These are phyloP conservation scores for Ceriops tagal DNA, from an alignment of 345 rosid species.

Conservation along the genomic window DNA sequence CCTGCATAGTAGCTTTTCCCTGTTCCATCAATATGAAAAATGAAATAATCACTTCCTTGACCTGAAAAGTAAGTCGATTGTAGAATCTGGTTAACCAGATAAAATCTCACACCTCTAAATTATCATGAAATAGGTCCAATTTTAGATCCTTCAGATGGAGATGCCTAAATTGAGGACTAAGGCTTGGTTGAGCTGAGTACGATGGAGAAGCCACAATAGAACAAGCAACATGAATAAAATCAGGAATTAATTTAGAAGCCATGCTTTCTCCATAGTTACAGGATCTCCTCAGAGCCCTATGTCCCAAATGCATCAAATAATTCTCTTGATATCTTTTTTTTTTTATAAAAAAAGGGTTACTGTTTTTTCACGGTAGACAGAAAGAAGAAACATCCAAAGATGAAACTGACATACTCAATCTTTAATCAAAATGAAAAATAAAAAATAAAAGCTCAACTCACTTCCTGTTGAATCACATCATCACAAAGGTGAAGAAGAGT, in stretches of 20 bases:
- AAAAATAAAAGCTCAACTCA: conserved; percentile 23
- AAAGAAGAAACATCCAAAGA: conserved; percentile 6
- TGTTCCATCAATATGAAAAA: conserved; percentile 95
- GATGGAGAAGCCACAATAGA: no score
- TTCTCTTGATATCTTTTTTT: neutral
- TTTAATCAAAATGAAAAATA: neutral
- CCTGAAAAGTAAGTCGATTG: conserved; percentile 39
- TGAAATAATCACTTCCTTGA: conserved; percentile 84
- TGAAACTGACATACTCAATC: conserved; percentile 45
- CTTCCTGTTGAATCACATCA: conserved; percentile 98
- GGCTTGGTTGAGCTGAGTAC: no score
- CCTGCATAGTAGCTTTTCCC: conserved; percentile 89
- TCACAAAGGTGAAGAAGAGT: conserved; percentile 95
- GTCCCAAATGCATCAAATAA: neutral
- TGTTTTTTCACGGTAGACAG: neutral
- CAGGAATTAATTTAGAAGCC: no score
- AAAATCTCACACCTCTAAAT: neutral
- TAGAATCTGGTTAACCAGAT: neutral
- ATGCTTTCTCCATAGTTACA: neutral
- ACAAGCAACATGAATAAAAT: no score
- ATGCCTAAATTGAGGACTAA: no score
- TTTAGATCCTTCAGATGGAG: no score
- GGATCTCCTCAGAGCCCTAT: neutral
- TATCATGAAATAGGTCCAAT: no score
- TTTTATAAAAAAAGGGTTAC: neutral